Evolutionary conservation across 2,329 filamentous ascomycete species (phyloP).

Genomic region (Aspergillus quadricinctus): DNA sequence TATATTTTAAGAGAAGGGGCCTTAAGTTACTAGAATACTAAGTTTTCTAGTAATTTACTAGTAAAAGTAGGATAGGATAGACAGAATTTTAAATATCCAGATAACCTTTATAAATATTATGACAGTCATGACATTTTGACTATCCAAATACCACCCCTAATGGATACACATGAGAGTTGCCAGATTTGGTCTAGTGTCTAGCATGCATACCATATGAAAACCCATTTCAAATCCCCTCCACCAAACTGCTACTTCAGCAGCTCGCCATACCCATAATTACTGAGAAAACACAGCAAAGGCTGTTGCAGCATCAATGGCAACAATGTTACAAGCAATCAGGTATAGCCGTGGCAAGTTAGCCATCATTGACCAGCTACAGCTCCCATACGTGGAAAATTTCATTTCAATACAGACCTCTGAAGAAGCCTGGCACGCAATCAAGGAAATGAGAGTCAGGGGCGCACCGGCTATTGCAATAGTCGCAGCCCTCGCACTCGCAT

Average conservation of each 20-base stretch:
- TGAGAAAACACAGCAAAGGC: not conserved
- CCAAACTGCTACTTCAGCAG: not conserved
- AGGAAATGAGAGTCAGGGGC: constrained; percentile 62
- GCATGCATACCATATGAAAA: too few species aligned
- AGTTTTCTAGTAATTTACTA: too few species aligned
- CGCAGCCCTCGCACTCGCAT: constrained; percentile 81
- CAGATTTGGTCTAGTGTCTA: too few species aligned
- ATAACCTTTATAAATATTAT: too few species aligned
- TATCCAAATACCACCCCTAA: too few species aligned
- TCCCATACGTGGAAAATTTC: constrained; percentile 58
- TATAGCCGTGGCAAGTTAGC: constrained; percentile 53
- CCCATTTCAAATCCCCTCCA: not conserved
- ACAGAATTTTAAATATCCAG: too few species aligned
- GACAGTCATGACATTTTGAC: too few species aligned
- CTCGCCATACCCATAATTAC: not conserved
- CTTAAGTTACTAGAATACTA: too few species aligned
- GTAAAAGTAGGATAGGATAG: too few species aligned
- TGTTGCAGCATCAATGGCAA: constrained; percentile 8
- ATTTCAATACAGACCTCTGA: constrained; percentile 50
- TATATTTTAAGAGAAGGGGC: too few species aligned
- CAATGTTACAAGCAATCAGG: constrained; percentile 59
- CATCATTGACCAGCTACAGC: constrained; percentile 60
- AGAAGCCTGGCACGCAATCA: constrained; percentile 64
- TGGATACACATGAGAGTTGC: too few species aligned
- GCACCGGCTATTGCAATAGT: constrained; percentile 97